Evolutionary conservation across 257 asterid species (phyloP).

Genomic region (Coffea eugenioides): DNA sequence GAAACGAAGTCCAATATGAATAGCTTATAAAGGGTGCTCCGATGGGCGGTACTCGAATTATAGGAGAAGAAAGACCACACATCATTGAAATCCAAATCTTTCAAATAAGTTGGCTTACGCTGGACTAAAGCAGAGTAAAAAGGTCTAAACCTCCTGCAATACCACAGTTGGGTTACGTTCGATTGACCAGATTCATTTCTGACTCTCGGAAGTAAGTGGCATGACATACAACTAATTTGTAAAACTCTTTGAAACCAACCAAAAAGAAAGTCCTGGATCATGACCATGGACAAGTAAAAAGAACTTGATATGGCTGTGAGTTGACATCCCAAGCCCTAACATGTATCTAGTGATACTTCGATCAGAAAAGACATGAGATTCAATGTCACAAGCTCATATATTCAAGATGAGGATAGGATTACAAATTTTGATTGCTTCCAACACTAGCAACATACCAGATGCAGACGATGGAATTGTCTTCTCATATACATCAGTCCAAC

Average conservation of each 20-base stretch:
- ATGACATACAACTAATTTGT: background rate
- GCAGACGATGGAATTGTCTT: constrained; percentile 40
- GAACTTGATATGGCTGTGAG: background rate
- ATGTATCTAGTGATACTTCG: background rate
- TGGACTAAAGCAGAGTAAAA: background rate
- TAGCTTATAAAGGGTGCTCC: background rate
- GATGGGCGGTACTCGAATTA: background rate
- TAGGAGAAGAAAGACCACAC: background rate
- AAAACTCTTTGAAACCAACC: background rate
- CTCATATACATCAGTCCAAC: constrained; percentile 83
- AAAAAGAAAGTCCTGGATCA: background rate
- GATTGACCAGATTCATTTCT: background rate
- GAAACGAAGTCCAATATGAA: background rate
- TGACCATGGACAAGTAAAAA: no score
- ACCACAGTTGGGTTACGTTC: background rate
- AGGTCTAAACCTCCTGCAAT: background rate
- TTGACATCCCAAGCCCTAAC: background rate
- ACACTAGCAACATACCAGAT: constrained; percentile 34
- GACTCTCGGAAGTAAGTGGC: background rate
- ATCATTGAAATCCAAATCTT: background rate
- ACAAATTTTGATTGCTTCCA: background rate
- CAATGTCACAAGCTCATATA: background rate
- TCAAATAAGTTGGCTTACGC: background rate
- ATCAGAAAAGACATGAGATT: background rate
- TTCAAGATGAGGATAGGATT: background rate